A percentile compares a stretch with the other conserved stretches of the same genome.
These are phyloP conservation scores for Candida taoyuanica DNA, from an alignment of 805 yeast genomes.

Conservation along the genomic window DNA sequence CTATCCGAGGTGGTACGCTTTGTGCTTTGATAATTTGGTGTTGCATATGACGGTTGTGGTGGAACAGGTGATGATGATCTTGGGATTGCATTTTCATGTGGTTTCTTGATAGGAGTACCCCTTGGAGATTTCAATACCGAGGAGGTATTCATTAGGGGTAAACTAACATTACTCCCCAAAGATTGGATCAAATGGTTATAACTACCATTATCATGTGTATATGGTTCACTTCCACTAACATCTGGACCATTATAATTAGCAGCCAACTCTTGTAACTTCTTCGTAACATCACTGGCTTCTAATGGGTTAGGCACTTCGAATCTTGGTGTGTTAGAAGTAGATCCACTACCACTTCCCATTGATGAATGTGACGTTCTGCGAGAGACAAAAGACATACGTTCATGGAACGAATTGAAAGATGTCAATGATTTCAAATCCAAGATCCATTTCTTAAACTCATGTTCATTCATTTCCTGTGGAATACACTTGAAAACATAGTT, in stretches of 20 bases:
- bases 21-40: not conserved
- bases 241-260: constrained; percentile 3
- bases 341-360: constrained; percentile 1
- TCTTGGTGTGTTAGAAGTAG: constrained; percentile 22
- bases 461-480: constrained; percentile 59
- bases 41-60: not conserved
- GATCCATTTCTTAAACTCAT: constrained; percentile 76
- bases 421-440: constrained; percentile 59
- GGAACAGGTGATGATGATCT: constrained; percentile 9
- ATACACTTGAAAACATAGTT: constrained; percentile 75
- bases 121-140: constrained; percentile 3
- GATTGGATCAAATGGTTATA: constrained; percentile 5
- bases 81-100: constrained; percentile 9
- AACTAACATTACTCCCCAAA: not conserved
- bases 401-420: constrained; percentile 28
- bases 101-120: constrained; percentile 9
- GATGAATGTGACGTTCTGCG: not conserved
- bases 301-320: constrained; percentile 21
- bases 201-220: constrained; percentile 10
- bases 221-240: constrained; percentile 1
- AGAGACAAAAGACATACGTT: constrained; percentile 15
- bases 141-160: too few species aligned
- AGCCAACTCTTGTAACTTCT: constrained; percentile 21
- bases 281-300: constrained; percentile 17
- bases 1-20: not conserved